These are phyloP conservation scores for Lepiota venenata DNA, from an alignment of 768 basidiomycete genomes.

Conservation along the genomic window DNA sequence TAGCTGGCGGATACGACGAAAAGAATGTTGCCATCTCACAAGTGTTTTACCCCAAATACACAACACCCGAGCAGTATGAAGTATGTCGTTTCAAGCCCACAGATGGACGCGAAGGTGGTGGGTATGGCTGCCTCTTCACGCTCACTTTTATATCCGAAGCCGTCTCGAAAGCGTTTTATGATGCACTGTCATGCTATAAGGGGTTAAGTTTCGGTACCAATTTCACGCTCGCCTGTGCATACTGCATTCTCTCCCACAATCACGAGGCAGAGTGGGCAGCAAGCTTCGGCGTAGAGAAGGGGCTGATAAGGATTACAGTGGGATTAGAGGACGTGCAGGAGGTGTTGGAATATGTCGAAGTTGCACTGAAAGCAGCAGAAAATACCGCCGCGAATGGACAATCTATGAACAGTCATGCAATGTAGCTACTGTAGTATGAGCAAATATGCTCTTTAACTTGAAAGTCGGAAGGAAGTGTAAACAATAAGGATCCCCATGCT, in stretches of 20 bases:
- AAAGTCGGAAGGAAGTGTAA: too few species aligned
- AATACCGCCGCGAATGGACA: too few species aligned
- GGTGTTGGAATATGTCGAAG: constrained; percentile 32
- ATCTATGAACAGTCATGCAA: too few species aligned
- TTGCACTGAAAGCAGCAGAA: constrained; percentile 74
- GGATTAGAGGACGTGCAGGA: constrained; percentile 74
- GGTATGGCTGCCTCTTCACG: constrained; percentile 85
- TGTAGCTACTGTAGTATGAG: too few species aligned
- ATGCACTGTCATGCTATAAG: constrained; percentile 78
- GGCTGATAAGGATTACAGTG: constrained; percentile 86
- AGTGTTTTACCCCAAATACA: constrained; percentile 90
- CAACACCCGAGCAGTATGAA: constrained; percentile 68
- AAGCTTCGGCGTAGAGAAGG: constrained; percentile 78
- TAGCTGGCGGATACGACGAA: constrained; percentile 28
- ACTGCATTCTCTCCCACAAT: constrained; percentile 90
- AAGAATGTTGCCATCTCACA: constrained; percentile 49
- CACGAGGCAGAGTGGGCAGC: constrained; percentile 90
- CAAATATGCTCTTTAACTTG: too few species aligned
- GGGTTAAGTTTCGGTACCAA: constrained; percentile 93
- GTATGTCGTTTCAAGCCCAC: constrained; percentile 52
- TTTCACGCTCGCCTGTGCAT: constrained; percentile 94
- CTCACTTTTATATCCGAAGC: constrained; percentile 69
- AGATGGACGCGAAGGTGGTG: constrained; percentile 25
- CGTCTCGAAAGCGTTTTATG: constrained; percentile 80
- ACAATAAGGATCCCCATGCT: too few species aligned